phyloP scores from a whole-genome alignment of 768 basidiomycete species.

The Russula sp. region DNA sequence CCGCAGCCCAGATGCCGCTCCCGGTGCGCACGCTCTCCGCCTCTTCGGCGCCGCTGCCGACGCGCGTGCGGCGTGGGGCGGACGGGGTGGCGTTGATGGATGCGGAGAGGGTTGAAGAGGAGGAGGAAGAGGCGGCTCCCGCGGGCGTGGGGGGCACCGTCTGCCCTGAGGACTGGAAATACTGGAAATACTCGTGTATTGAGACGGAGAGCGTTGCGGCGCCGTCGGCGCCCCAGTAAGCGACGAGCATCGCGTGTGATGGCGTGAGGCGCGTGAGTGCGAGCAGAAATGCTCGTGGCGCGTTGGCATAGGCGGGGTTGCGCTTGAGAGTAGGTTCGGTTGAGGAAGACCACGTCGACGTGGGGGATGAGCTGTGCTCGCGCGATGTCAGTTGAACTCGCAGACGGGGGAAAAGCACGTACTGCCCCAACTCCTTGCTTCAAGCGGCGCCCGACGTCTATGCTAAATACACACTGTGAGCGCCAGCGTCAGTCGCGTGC shows the following conservation, averaged over 20 bases:
- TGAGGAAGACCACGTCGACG: slow-evolving; percentile 79
- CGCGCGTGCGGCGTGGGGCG: neutral
- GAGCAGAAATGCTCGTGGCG: slow-evolving; percentile 71
- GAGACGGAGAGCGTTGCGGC: slow-evolving; percentile 77
- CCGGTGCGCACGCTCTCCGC: slow-evolving; percentile 61
- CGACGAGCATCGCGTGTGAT: slow-evolving; percentile 70
- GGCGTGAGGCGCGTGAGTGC: slow-evolving; percentile 62
- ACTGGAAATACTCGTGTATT: slow-evolving; percentile 81
- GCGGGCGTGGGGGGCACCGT: slow-evolving; percentile 42
- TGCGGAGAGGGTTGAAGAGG: slow-evolving; percentile 22
- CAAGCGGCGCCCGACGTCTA: slow-evolving; percentile 69
- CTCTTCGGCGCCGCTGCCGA: slow-evolving; percentile 24
- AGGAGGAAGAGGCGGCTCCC: slow-evolving; percentile 25
- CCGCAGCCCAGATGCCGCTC: slow-evolving; percentile 73
- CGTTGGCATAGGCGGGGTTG: slow-evolving; percentile 49
- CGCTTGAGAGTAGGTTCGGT: slow-evolving; percentile 62
- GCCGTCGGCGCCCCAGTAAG: slow-evolving; percentile 74
- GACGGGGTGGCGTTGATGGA: neutral
- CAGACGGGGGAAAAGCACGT: slow-evolving; percentile 28
- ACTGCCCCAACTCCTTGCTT: slow-evolving; percentile 64
- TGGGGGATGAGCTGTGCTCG: slow-evolving; percentile 60
- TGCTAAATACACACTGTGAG: too few relatives aligned
- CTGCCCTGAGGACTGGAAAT: slow-evolving; percentile 83
- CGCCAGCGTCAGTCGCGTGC: too few relatives aligned
- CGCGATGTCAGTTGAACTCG: neutral